These are phyloP conservation scores for Leccinum pellstonianum DNA, from an alignment of 768 basidiomycete species.

Conservation along the genomic window DNA sequence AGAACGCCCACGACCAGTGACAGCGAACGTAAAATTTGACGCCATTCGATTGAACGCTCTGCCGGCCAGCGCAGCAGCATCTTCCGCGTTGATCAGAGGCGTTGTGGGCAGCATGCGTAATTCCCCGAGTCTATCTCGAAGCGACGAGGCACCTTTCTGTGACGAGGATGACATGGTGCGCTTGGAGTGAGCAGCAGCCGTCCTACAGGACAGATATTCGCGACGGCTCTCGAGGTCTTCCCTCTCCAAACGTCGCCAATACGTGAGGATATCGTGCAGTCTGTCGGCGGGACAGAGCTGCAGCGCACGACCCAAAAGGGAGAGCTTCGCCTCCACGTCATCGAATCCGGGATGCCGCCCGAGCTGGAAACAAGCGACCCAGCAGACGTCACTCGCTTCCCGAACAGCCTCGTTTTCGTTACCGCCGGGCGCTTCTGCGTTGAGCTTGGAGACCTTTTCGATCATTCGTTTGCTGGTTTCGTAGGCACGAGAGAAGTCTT, in stretches of 20 bases:
- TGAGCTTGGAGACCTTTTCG: constrained; percentile 52
- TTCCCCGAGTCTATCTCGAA: constrained; percentile 61
- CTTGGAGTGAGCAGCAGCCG: constrained; percentile 10
- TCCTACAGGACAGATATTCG: constrained; percentile 38
- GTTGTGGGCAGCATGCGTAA: constrained; percentile 72
- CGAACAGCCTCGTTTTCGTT: constrained; percentile 42
- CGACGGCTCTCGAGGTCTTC: constrained; percentile 56
- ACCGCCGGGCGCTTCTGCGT: constrained; percentile 29
- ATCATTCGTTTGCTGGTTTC: constrained; percentile 75
- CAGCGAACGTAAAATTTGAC: constrained; percentile 71
- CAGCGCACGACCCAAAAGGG: constrained; percentile 75
- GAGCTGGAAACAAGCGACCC: constrained; percentile 87
- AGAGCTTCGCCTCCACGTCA: constrained; percentile 64
- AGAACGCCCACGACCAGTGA: constrained; percentile 40
- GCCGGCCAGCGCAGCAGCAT: constrained; percentile 76
- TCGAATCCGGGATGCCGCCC: constrained; percentile 78
- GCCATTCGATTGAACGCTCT: constrained; percentile 77
- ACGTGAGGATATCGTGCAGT: constrained; percentile 70
- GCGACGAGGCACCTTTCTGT: constrained; percentile 46
- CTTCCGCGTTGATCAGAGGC: constrained; percentile 67
- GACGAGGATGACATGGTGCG: constrained; percentile 19
- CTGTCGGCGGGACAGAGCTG: constrained; percentile 84
- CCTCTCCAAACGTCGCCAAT: constrained; percentile 75
- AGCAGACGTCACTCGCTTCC: constrained; percentile 79
- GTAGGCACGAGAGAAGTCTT: constrained; percentile 75